Evolutionary conservation across 495 filamentous ascomycete genomes (phyloP), one percentile per base, ranked within the genome.

Genomic region (Penicillium tannophilum): DNA sequence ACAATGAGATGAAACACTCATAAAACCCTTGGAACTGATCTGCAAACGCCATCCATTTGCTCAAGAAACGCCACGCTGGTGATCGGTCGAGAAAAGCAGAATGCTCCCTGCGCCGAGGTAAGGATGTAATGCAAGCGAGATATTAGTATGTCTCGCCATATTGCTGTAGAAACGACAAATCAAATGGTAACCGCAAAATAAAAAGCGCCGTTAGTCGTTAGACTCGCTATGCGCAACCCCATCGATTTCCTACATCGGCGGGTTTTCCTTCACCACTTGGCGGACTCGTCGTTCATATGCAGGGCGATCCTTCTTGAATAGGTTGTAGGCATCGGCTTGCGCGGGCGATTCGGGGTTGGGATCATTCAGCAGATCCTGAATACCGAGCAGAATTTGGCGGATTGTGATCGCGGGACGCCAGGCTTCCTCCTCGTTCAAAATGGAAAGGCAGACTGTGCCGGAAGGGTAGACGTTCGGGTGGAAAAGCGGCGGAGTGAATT

Each of bases 391-490:
- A 60, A 99, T 96, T 69, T 97, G 91, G 76, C 96, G 96, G 71
- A 98, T 91, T 5, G 95, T 99, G 69, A 98, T 99, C 2, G 95
- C 93, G 9, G 94, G 94, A 70, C 93, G 92, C 94, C 95, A 99
- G 9, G 90, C 94, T 68, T 99, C 94, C 61, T 99, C 94, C 72
- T 99, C 95, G 74, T 99, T 99, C 56, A 99, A 74, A 64, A 99
- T 99, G 16, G 91, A 96, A 12, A 99, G 84, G 71, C 94, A 99
- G 52, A 99, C 95, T 19, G 94, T 98, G 55, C 94, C 95, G 2
- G 93, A 97, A 1, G 94, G 94, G 71, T 99, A 99, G 66, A 99
- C 95, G 68, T 99, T 99, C 0, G 94, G 94, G 70, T 99, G 94
- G 80, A 98, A 99, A 14, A 99, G 88, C 3, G 94, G 92, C 7